phyloP scores from a whole-genome alignment of 192 early-diverging fungal genomes.

The Coemansia aciculifera region DNA sequence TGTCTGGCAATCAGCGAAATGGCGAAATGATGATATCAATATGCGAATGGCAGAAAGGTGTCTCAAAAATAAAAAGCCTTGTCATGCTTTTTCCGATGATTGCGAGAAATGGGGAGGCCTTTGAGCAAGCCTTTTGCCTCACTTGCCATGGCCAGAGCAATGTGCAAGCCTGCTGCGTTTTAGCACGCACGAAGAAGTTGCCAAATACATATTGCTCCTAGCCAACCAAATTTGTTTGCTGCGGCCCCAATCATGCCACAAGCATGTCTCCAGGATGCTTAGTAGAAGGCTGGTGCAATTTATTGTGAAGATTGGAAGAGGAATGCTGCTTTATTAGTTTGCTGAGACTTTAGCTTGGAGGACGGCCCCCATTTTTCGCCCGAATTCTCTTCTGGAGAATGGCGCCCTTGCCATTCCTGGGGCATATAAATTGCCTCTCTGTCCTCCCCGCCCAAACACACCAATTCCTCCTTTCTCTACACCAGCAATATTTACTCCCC shows the following conservation, averaged over 20 bases:
- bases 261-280: neutral
- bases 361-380: neutral
- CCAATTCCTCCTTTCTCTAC: neutral
- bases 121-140: neutral
- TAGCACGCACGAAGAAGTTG: neutral
- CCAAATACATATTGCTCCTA: neutral
- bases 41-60: neutral
- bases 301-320: neutral
- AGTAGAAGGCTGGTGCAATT: neutral
- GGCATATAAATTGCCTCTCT: neutral
- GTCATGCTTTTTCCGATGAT: neutral
- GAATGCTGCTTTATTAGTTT: too few species aligned
- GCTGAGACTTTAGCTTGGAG: neutral
- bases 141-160: neutral
- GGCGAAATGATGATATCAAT: neutral
- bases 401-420: neutral
- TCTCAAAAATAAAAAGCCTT: neutral
- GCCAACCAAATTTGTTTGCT: neutral
- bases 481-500: neutral
- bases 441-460: neutral
- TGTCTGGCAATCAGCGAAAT: neutral
- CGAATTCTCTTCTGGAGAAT: neutral
- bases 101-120: neutral
- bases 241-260: neutral
- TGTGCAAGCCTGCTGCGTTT: neutral